Percentiles rank a stretch among this genome's conserved stretches.
Evolutionary conservation across 2,329 filamentous ascomycete genomes (phyloP).

Genomic region (Colletotrichum destructivum): DNA sequence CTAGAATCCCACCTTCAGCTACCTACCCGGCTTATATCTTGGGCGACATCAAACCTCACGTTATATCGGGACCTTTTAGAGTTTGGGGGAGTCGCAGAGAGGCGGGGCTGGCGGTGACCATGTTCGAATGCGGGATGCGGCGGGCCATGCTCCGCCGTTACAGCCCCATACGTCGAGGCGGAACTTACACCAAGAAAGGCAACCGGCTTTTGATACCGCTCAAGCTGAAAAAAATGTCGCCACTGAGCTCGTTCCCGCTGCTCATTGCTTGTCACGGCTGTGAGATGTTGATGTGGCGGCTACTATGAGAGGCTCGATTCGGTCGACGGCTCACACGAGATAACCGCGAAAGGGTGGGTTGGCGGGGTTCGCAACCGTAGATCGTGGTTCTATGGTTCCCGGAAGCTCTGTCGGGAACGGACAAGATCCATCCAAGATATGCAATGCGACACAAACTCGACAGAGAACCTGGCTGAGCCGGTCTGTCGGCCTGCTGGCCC

Average conservation of each 20-base stretch:
- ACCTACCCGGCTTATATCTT: no score
- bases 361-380: constrained; percentile 15
- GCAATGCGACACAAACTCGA: constrained; percentile 25
- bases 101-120: constrained; percentile 22
- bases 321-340: neutral
- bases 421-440: neutral
- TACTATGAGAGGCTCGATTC: neutral
- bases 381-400: constrained; percentile 14
- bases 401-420: neutral
- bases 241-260: neutral
- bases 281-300: neutral
- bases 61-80: no score
- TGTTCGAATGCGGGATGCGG: constrained; percentile 38
- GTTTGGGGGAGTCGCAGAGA: neutral
- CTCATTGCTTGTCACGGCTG: neutral
- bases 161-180: constrained; percentile 30
- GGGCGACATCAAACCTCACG: neutral
- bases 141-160: constrained; percentile 33
- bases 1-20: neutral
- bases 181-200: constrained; percentile 9
- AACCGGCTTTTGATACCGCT: neutral
- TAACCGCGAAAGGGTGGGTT: constrained; percentile 1
- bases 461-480: neutral
- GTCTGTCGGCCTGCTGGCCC: constrained; percentile 5
- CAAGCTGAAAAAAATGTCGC: neutral